These are phyloP conservation scores for Suillus paluster DNA, from an alignment of 768 basidiomycete species.

Conservation along the genomic window DNA sequence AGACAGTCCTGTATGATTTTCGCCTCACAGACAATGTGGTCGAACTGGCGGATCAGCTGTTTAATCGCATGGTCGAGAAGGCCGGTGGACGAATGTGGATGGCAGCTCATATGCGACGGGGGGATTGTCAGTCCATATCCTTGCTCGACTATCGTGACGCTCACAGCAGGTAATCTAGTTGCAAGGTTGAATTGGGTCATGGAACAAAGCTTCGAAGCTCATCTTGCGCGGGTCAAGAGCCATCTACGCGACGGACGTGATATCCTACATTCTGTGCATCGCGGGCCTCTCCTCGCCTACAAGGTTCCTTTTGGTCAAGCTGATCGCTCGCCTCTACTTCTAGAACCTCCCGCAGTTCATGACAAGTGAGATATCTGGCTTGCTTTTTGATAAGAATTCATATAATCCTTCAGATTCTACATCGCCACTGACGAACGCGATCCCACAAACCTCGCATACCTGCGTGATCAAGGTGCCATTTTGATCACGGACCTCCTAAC, in stretches of 20 bases:
- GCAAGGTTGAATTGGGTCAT: constrained; percentile 36
- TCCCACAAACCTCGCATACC: constrained; percentile 32
- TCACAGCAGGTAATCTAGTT: constrained; percentile 20
- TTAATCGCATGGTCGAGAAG: constrained; percentile 33
- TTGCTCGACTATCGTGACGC: neutral
- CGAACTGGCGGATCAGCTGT: constrained; percentile 35
- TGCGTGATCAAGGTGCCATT: constrained; percentile 42
- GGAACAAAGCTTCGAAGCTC: constrained; percentile 36
- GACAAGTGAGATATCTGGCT: constrained; percentile 23
- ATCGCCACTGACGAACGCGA: constrained; percentile 50
- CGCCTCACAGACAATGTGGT: constrained; percentile 28
- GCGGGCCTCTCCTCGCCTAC: constrained; percentile 19
- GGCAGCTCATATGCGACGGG: constrained; percentile 50
- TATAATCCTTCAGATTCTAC: constrained; percentile 29
- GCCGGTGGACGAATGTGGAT: constrained; percentile 43
- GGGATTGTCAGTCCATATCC: constrained; percentile 39
- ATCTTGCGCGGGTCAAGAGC: constrained; percentile 38
- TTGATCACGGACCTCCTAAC: constrained; percentile 48
- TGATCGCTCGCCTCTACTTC: constrained; percentile 22
- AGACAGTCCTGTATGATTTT: constrained; percentile 37
- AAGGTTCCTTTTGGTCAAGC: constrained; percentile 25
- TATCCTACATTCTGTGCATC: constrained; percentile 24
- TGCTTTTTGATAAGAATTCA: neutral
- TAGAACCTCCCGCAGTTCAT: constrained; percentile 27
- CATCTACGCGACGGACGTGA: constrained; percentile 25